Conservation (phyloP, 768 basidiomycete genomes). For the Piloderma croceum region DNA sequence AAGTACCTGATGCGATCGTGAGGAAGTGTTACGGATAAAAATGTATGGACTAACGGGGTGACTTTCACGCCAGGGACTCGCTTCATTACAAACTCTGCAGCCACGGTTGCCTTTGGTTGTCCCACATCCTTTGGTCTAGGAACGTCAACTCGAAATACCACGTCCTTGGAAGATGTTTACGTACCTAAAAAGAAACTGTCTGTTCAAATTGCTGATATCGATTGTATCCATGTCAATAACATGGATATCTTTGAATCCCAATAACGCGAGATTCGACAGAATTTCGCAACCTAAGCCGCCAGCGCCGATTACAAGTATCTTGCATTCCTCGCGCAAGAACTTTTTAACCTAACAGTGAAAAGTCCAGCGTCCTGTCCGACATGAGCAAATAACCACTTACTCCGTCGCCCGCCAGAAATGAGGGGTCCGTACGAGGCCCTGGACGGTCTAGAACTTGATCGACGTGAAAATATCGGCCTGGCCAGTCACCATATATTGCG, state of each 20-base stretch:
- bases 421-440: slow-evolving; percentile 86
- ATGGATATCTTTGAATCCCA: slow-evolving; percentile 97
- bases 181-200: slow-evolving; percentile 96
- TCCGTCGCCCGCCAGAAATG: slow-evolving; percentile 74
- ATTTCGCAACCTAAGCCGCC: slow-evolving; percentile 98
- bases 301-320: slow-evolving; percentile 96
- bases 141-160: too few relatives aligned
- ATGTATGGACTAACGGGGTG: slow-evolving; percentile 66
- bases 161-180: too few relatives aligned
- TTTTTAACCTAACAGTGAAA: slow-evolving; percentile 61
- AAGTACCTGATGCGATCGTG: slow-evolving; percentile 58
- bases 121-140: slow-evolving; percentile 88
- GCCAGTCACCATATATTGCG: slow-evolving; percentile 40
- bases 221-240: slow-evolving; percentile 99
- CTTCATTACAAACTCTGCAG: slow-evolving; percentile 95
- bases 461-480: slow-evolving; percentile 69
- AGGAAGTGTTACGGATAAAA: not conserved
- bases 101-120: slow-evolving; percentile 86
- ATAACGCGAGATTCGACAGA: slow-evolving; percentile 89
- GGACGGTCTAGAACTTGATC: slow-evolving; percentile 81
- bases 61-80: slow-evolving; percentile 95
- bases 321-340: slow-evolving; percentile 78
- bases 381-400: slow-evolving; percentile 37
- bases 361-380: not conserved
- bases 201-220: slow-evolving; percentile 96